phyloP scores from a whole-genome alignment of 768 basidiomycete genomes.

The Leccinellum luteum region DNA sequence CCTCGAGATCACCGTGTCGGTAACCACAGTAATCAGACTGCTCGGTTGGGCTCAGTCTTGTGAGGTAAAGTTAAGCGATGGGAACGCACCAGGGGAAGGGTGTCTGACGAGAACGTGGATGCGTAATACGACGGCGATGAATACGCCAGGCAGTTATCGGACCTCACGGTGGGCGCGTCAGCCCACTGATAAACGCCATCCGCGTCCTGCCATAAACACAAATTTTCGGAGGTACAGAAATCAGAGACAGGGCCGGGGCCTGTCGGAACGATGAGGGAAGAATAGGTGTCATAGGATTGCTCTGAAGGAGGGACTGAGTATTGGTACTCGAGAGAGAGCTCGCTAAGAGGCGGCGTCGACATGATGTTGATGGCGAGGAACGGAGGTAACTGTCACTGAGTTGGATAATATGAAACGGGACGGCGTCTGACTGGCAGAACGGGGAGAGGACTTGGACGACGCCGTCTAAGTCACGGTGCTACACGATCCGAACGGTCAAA shows the following conservation, averaged over 20 bases:
- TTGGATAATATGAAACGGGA: slow-evolving; percentile 27
- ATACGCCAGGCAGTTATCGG: slow-evolving; percentile 24
- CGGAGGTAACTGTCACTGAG: slow-evolving; percentile 18
- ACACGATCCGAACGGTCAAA: slow-evolving; percentile 16
- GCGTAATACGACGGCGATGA: slow-evolving; percentile 13
- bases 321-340: slow-evolving; percentile 17
- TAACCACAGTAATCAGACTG: slow-evolving; percentile 20
- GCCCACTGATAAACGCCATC: slow-evolving; percentile 29
- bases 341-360: slow-evolving; percentile 23
- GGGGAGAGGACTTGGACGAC: slow-evolving; percentile 13
- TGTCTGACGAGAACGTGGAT: slow-evolving; percentile 16
- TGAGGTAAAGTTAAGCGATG: not conserved
- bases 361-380: slow-evolving; percentile 20
- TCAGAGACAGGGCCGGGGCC: slow-evolving; percentile 14
- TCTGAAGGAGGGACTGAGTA: slow-evolving; percentile 12
- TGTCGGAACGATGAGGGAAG: slow-evolving; percentile 16
- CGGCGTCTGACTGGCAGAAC: slow-evolving; percentile 1
- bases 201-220: slow-evolving; percentile 27
- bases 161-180: slow-evolving; percentile 23
- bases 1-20: slow-evolving; percentile 17
- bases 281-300: slow-evolving; percentile 22
- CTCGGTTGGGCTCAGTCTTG: slow-evolving; percentile 2
- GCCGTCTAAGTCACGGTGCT: slow-evolving; percentile 3
- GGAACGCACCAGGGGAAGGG: slow-evolving; percentile 17
- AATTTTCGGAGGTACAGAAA: slow-evolving; percentile 28